Base-by-base conservation (phyloP, 2,329 filamentous ascomycete species). In the Acrocalymma vagum region DNA sequence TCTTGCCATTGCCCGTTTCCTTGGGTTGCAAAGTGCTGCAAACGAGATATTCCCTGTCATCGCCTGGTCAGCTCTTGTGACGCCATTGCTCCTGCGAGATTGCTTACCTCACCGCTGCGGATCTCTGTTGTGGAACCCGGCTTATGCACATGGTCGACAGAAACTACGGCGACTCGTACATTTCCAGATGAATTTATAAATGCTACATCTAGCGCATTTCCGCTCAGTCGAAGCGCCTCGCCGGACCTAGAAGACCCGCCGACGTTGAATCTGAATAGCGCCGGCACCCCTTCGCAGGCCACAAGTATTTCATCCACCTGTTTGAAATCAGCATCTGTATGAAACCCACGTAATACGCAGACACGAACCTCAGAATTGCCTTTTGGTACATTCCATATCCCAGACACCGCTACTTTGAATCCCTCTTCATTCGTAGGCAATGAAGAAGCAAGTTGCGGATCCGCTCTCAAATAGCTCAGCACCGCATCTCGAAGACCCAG, bases 191-290 rank as follows among this genome's bases (percentile, higher is more conserved):
- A 28, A 1, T 41, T 40, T 9, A 69, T 24, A 28, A 69, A 60
- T 9, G 71, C 57, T n/a, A 81, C 56, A 58, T 84, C 81, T 4
- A 93, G 78, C 1, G 84, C 80, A 55, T 88, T 90, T 6, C 86
- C 86, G 3, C 77, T 73, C 4, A 90, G 66, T 25, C 74, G 66
- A 37, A 90, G 59, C 11, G 49, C 49, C 6, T 46, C 37, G 28
- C 39, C 45, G 14, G 29, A 16, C 34, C 77, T 78, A 29, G 77
- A 70, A 6, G 68, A 65, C 10, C 62, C 68, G 45, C 78, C 78
- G 32, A 79, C 65, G 1, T 63, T 46, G 72, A 86, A 88, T 39
- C 80, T 72, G 66, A 93, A 84, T 7, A 95, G 71, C 26, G 79
- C 87, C 42, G 83, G 80, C 18, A 74, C 36, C 5, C 70, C 71